These are phyloP conservation scores for Chiua virens DNA, from an alignment of 768 basidiomycete genomes.

Conservation along the genomic window DNA sequence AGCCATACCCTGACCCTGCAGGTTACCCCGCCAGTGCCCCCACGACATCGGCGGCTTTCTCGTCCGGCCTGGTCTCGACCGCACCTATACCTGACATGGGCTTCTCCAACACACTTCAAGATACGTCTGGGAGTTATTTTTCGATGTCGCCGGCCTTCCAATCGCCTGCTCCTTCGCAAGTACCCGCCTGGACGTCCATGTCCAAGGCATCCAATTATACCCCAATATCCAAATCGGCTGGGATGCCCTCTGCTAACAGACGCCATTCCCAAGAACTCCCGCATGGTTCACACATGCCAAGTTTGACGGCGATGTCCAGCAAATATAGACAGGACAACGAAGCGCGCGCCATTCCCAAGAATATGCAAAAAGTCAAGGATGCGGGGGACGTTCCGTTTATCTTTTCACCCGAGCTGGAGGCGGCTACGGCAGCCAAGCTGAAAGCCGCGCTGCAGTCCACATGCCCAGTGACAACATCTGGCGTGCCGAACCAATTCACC, in stretches of 20 bases:
- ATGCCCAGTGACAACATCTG: slow-evolving; percentile 1
- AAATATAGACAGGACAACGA: slow-evolving; percentile 26
- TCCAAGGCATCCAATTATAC: background rate
- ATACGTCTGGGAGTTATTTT: slow-evolving; percentile 18
- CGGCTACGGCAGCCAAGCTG: slow-evolving; percentile 28
- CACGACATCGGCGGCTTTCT: slow-evolving; percentile 6
- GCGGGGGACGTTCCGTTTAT: slow-evolving; percentile 33
- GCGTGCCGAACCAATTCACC: slow-evolving; percentile 11
- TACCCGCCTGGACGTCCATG: slow-evolving; percentile 14
- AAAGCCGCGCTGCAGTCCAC: slow-evolving; percentile 26
- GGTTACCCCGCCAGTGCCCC: slow-evolving; percentile 16
- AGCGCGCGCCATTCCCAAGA: slow-evolving; percentile 11
- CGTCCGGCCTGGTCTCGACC: slow-evolving; percentile 4
- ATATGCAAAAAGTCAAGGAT: slow-evolving; percentile 24
- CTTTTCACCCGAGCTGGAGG: slow-evolving; percentile 32
- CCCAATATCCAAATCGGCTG: slow-evolving; percentile 5
- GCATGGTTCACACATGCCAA: slow-evolving; percentile 19
- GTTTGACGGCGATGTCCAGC: slow-evolving; percentile 22
- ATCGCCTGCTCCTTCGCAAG: slow-evolving; percentile 17
- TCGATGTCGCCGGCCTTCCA: slow-evolving; percentile 11
- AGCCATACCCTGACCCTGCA: slow-evolving; percentile 21
- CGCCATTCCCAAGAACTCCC: slow-evolving; percentile 24
- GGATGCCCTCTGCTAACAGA: background rate
- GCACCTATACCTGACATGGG: slow-evolving; percentile 12
- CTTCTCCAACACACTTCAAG: slow-evolving; percentile 13